Evolutionary conservation across 2,329 filamentous ascomycete genomes (phyloP).

Genomic region (Lecanicillium sp.): DNA sequence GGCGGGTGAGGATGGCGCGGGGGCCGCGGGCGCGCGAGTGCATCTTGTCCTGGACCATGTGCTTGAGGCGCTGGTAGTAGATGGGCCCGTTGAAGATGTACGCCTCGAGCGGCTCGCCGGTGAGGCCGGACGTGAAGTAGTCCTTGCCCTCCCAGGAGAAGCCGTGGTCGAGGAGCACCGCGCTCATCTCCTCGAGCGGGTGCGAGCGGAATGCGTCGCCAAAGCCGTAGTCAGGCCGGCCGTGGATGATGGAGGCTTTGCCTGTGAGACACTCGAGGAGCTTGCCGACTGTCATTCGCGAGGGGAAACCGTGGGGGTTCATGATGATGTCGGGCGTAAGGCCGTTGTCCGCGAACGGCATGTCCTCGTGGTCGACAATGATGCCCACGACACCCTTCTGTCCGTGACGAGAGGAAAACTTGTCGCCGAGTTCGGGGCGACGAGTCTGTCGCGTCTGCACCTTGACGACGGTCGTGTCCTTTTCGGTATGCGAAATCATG

Average conservation of each 20-base stretch:
- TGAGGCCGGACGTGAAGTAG: conserved; percentile 91
- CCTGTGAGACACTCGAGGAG: conserved; percentile 92
- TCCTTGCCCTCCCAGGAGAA: conserved; percentile 98
- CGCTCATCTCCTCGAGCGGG: conserved; percentile 82
- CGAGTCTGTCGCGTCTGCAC: conserved; percentile 95
- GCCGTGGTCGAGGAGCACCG: conserved; percentile 76
- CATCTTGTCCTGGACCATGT: conserved; percentile 99
- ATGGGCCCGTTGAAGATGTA: conserved; percentile 99
- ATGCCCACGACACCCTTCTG: conserved; percentile 98
- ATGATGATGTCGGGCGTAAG: conserved; percentile 99
- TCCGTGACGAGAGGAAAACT: conserved; percentile 96
- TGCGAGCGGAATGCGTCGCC: conserved; percentile 76
- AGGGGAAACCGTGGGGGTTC: conserved; percentile 99
- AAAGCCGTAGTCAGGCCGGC: conserved; percentile 79
- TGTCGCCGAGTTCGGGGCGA: conserved; percentile 91
- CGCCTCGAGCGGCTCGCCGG: conserved; percentile 85
- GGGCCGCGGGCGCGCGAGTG: conserved; percentile 89
- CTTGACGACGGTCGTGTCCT: conserved; percentile 82
- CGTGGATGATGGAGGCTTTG: conserved; percentile 83
- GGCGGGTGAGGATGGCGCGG: conserved; percentile 83
- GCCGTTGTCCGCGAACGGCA: conserved; percentile 89
- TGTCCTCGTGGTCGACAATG: conserved; percentile 92
- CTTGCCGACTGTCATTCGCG: conserved; percentile 98
- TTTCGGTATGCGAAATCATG: conserved; percentile 84
- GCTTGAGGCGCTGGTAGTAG: conserved; percentile 98